Conservation (phyloP, 306 rosid genomes). For the Trifolium pratense region DNA sequence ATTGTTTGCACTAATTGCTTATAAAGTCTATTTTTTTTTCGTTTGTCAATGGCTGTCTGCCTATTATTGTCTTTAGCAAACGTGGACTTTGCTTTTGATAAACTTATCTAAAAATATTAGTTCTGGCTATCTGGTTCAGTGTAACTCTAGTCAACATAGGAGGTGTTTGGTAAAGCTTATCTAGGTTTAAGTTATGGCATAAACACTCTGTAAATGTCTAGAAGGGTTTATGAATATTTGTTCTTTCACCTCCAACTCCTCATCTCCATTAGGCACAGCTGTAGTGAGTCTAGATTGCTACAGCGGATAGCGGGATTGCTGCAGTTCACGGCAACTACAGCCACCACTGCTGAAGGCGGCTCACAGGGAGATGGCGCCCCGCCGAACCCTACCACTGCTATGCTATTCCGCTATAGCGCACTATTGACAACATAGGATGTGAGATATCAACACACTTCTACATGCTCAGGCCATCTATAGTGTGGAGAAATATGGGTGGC, state of each 20-base stretch:
- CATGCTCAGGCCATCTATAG: background rate
- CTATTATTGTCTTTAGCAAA: slow-evolving; percentile 36
- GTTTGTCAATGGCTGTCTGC: slow-evolving; percentile 13
- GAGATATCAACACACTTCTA: background rate
- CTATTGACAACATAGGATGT: background rate
- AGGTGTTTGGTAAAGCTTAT: background rate
- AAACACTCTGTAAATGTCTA: background rate
- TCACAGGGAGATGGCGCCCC: too few relatives aligned
- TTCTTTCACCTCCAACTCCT: too few relatives aligned
- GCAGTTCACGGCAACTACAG: too few relatives aligned
- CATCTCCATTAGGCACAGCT: too few relatives aligned
- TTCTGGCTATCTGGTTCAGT: background rate
- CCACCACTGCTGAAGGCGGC: too few relatives aligned
- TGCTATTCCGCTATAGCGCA: too few relatives aligned
- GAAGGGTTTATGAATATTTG: background rate
- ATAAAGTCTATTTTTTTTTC: slow-evolving; percentile 23
- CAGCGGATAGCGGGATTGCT: too few relatives aligned
- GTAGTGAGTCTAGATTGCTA: too few relatives aligned
- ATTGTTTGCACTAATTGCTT: slow-evolving; percentile 23
- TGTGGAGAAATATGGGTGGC: background rate
- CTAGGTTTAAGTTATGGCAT: background rate
- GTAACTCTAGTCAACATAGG: slow-evolving; percentile 9
- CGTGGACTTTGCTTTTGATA: background rate
- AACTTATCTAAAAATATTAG: background rate
- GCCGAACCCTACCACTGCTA: too few relatives aligned